Evolutionary conservation across 805 yeast species (phyloP).

Genomic region (Brettanomyces anomalus): DNA sequence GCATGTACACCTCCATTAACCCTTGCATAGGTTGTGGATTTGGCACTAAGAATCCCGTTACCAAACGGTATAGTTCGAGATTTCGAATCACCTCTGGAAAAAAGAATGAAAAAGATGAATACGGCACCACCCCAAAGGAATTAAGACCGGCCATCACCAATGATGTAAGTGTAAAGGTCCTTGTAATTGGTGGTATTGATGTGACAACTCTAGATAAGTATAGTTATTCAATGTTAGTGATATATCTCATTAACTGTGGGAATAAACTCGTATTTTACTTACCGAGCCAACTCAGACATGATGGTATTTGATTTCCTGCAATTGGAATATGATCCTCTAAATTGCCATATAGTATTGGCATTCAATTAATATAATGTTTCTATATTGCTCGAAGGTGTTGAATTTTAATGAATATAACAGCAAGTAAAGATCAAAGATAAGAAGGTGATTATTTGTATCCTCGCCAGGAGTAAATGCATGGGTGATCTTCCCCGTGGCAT

Average conservation of each 20-base stretch:
- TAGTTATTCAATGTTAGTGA: neutral
- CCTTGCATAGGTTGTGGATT: constrained; percentile 35
- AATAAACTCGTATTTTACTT: neutral
- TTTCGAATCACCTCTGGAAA: constrained; percentile 25
- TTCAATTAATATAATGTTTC: no score
- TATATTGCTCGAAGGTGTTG: no score
- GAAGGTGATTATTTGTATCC: no score
- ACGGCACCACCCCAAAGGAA: constrained; percentile 23
- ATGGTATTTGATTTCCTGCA: neutral
- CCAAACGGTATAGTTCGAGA: constrained; percentile 36
- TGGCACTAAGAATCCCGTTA: constrained; percentile 41
- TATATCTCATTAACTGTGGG: neutral
- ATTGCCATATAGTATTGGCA: no score
- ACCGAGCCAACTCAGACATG: constrained; percentile 1
- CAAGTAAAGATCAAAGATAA: no score
- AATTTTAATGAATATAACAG: no score
- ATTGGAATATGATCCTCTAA: no score
- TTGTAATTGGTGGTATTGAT: constrained; percentile 53
- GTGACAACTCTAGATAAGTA: constrained; percentile 18
- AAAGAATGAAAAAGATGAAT: constrained; percentile 17
- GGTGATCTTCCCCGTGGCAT: no score
- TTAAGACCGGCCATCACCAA: constrained; percentile 34
- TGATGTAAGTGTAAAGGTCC: constrained; percentile 43
- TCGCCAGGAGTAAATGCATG: no score
- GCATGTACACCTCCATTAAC: constrained; percentile 44